Base-by-base conservation (phyloP, 192 early-diverging fungal species). In the Globomyces pollinis-pini region DNA sequence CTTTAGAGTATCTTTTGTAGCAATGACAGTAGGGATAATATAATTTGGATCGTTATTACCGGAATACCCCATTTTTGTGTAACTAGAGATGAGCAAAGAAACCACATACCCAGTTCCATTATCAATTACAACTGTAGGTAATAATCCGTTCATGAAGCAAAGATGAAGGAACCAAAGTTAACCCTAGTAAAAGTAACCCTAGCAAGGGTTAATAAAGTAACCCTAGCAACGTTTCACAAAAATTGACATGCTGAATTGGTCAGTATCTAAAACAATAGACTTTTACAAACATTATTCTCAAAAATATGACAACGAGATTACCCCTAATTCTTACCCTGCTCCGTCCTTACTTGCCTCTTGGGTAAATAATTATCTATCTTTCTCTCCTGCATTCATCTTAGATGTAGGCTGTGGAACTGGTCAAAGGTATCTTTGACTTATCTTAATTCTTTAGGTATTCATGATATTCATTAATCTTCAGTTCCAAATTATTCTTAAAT, bases 41-140 rank as follows among this genome's bases (percentile, higher is more conserved):
- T 90, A 96, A 59, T 91, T 91, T n/a, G 96, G 96, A 61, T 88
- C 89, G 78, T 96, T 91, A 82, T 96, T 94, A 32, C 96, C 96
- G 49, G 91, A 87, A 66, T 92, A 99, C 28, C 96, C 96, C 79
- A 97, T 86, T 73, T 99, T 99, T 67, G 96, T 93, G 41, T 45
- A 50, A 4, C 42, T 60, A 11, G 41, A 34, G 16, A n/a, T n/a
- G n/a, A n/a, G n/a, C n/a, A n/a, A 33, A 33, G 16, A 31, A n/a
- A 1, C 39, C 8, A 39, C 79, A 67, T 75, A 94, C 90, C 94
- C 94, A 31, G 94, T 97, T 64, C 94, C 94, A 79, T 97, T 97
- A 78, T 97, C 94, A 67, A 97, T 94, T 66, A 97, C 89, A 36
- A 97, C 90, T 31, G 90, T 81, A 59, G 90, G 84, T 13, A 60